Conservation (phyloP, 768 basidiomycete genomes). For the Termitomyces titanicus region DNA sequence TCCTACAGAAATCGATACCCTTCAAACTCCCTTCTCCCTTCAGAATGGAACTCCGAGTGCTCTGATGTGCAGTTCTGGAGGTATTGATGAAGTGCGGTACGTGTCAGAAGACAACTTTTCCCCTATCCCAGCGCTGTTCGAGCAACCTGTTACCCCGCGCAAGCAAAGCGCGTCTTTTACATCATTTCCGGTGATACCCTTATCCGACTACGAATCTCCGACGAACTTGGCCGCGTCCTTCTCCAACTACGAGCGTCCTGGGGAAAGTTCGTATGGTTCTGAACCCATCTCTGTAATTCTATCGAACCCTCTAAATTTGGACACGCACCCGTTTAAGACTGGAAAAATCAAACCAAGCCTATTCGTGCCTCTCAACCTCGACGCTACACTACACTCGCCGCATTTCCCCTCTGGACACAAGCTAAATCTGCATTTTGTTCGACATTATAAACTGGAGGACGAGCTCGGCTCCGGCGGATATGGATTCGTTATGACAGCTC, state of each 20-base stretch:
- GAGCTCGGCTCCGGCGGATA: slow-evolving; percentile 91
- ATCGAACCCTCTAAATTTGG: slow-evolving; percentile 10
- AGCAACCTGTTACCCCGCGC: slow-evolving; percentile 2
- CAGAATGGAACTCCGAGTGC: slow-evolving; percentile 12
- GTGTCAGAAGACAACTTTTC: slow-evolving; percentile 1
- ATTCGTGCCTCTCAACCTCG: slow-evolving; percentile 23
- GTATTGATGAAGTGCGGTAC: not conserved
- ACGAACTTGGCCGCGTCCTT: slow-evolving; percentile 8
- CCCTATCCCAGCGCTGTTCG: slow-evolving; percentile 7
- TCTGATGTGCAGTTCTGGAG: not conserved
- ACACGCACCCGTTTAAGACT: slow-evolving; percentile 5
- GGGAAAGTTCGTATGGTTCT: not conserved
- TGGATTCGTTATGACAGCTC: slow-evolving; percentile 91
- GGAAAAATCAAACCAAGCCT: slow-evolving; percentile 6
- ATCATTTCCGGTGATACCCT: slow-evolving; percentile 7
- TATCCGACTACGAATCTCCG: slow-evolving; percentile 12
- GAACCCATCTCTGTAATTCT: slow-evolving; percentile 2
- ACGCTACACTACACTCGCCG: slow-evolving; percentile 32
- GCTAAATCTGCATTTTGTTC: slow-evolving; percentile 58
- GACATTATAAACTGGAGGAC: slow-evolving; percentile 58
- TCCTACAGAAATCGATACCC: slow-evolving; percentile 35
- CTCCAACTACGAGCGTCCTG: slow-evolving; percentile 8
- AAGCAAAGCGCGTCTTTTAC: slow-evolving; percentile 4
- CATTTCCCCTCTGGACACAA: slow-evolving; percentile 58
- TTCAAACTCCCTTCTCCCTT: slow-evolving; percentile 36